phyloP scores from a whole-genome alignment of 2,329 filamentous ascomycete genomes.

The Elsinoe perseae region DNA sequence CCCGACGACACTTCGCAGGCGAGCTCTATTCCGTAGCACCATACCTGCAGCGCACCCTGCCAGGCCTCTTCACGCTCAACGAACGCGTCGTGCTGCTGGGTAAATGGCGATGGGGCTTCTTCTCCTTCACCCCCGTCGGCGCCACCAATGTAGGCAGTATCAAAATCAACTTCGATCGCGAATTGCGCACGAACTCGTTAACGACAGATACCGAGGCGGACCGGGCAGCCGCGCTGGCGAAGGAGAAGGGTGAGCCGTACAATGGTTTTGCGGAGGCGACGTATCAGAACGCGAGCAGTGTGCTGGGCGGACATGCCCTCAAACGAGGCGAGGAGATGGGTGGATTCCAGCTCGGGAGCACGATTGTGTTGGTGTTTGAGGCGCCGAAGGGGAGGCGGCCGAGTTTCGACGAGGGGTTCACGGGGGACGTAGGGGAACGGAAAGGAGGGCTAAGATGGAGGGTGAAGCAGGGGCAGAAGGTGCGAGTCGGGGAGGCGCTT shows the following conservation, averaged over 20 bases:
- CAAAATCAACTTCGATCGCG: slow-evolving; percentile 91
- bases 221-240: slow-evolving; percentile 71
- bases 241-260: slow-evolving; percentile 68
- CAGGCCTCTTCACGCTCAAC: slow-evolving; percentile 92
- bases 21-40: slow-evolving; percentile 93
- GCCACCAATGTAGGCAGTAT: slow-evolving; percentile 97
- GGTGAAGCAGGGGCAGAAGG: slow-evolving; percentile 76
- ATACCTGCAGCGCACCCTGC: slow-evolving; percentile 85
- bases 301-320: slow-evolving; percentile 76
- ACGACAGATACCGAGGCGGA: slow-evolving; percentile 90
- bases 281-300: slow-evolving; percentile 67
- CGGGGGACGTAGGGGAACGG: slow-evolving; percentile 40
- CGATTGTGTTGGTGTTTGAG: slow-evolving; percentile 92
- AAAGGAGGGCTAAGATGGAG: slow-evolving; percentile 75
- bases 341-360: slow-evolving; percentile 91
- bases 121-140: slow-evolving; percentile 89
- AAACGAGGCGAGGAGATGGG: slow-evolving; percentile 93
- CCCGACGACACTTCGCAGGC: slow-evolving; percentile 91
- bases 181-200: slow-evolving; percentile 86
- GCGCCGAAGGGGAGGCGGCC: slow-evolving; percentile 60
- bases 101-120: slow-evolving; percentile 95
- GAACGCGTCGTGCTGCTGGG: slow-evolving; percentile 91
- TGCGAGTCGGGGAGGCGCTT: slow-evolving; percentile 82
- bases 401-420: slow-evolving; percentile 54
- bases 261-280: slow-evolving; percentile 89